Evolutionary conservation across 192 early-diverging fungal species (phyloP).

Genomic region (Coemansia guatemalensis): DNA sequence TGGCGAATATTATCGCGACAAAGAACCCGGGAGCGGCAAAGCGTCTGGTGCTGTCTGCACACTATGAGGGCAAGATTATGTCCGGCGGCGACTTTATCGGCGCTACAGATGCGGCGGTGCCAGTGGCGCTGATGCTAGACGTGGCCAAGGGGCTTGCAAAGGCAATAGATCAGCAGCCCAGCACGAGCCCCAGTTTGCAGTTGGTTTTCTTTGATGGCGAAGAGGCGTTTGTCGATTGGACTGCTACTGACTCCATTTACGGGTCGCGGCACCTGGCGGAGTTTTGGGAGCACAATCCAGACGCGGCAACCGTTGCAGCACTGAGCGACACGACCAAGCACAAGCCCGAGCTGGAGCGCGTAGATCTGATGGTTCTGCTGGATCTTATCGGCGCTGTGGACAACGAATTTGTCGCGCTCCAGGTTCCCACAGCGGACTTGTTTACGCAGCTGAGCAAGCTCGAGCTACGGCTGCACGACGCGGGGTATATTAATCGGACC

Average conservation of each 20-base stretch:
- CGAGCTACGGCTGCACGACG: slow-evolving; percentile 61
- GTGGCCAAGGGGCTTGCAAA: slow-evolving; percentile 70
- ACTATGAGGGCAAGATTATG: slow-evolving; percentile 91
- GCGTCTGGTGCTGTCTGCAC: slow-evolving; percentile 84
- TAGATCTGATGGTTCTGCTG: slow-evolving; percentile 84
- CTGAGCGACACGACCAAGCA: slow-evolving; percentile 24
- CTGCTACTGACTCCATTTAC: slow-evolving; percentile 80
- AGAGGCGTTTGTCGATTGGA: slow-evolving; percentile 84
- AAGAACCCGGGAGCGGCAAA: slow-evolving; percentile 71
- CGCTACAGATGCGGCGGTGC: slow-evolving; percentile 88
- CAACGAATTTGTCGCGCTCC: slow-evolving; percentile 52
- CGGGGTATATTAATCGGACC: slow-evolving; percentile 37
- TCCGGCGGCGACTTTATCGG: slow-evolving; percentile 70
- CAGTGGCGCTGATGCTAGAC: slow-evolving; percentile 89
- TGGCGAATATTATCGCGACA: slow-evolving; percentile 90
- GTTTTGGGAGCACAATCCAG: slow-evolving; percentile 66
- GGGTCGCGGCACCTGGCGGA: slow-evolving; percentile 84
- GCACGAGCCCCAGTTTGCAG: slow-evolving; percentile 68
- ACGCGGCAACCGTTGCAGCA: slow-evolving; percentile 37
- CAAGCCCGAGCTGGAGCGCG: slow-evolving; percentile 59
- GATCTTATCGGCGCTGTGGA: slow-evolving; percentile 76
- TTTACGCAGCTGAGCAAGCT: slow-evolving; percentile 70
- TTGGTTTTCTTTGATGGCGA: slow-evolving; percentile 98
- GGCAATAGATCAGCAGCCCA: slow-evolving; percentile 53
- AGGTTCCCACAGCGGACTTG: slow-evolving; percentile 60